These are phyloP conservation scores for Geotrichum fermentans DNA, from an alignment of 1,139 yeast genomes.

Conservation along the genomic window DNA sequence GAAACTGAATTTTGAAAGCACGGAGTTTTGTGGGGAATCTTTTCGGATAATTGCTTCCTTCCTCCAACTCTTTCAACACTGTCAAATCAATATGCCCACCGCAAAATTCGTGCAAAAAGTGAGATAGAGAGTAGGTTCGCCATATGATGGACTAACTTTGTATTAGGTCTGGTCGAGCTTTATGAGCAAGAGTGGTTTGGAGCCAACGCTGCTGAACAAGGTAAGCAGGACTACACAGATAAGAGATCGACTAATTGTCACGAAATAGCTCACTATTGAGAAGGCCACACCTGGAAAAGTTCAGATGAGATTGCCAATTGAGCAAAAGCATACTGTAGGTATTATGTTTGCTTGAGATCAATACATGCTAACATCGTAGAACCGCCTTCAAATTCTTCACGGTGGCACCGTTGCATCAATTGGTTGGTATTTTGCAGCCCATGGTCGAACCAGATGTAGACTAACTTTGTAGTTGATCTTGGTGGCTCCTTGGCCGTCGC, in stretches of 20 bases:
- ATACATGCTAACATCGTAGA: conserved; percentile 25
- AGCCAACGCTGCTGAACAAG: conserved; percentile 35
- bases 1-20: background rate
- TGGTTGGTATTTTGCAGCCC: conserved; percentile 20
- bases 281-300: conserved; percentile 38
- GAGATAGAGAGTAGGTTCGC: background rate
- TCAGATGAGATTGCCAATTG: conserved; percentile 34
- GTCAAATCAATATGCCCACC: conserved; percentile 11
- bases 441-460: background rate
- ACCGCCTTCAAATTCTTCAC: conserved; percentile 40
- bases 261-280: conserved; percentile 28
- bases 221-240: conserved; percentile 23
- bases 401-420: conserved; percentile 42
- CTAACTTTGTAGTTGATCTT: conserved; percentile 36
- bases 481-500: conserved; percentile 46
- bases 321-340: conserved; percentile 37
- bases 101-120: conserved; percentile 16
- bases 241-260: background rate
- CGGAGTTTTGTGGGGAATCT: background rate
- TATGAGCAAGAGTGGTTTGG: conserved; percentile 37
- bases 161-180: conserved; percentile 38
- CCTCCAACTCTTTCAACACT: background rate
- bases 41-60: too few relatives aligned
- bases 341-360: background rate
- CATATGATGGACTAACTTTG: background rate